Conservation (phyloP, 495 filamentous ascomycete species). For the Xylaria intraflava region DNA sequence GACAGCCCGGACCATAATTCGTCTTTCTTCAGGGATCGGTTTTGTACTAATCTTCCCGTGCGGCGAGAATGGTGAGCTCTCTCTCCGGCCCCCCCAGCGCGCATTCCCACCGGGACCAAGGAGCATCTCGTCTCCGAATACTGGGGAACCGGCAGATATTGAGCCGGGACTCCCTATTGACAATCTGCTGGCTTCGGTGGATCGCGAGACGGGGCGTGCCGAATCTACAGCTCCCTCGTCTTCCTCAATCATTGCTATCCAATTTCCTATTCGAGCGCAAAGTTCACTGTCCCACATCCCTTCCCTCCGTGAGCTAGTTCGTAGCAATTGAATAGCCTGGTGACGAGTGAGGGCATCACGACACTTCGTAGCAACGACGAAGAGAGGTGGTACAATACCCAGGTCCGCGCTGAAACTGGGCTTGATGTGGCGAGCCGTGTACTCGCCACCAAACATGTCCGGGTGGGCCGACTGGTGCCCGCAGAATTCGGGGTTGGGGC, state of each 20-base stretch:
- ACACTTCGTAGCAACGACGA: conserved; percentile 52
- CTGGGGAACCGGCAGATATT: conserved; percentile 22
- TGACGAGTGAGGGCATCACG: conserved; percentile 48
- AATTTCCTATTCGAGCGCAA: conserved; percentile 46
- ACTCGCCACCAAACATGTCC: conserved; percentile 36
- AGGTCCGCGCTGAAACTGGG: conserved; percentile 49
- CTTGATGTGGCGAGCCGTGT: conserved; percentile 43
- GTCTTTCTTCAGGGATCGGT: conserved; percentile 39
- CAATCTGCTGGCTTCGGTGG: conserved; percentile 24
- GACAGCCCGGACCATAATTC: conserved; percentile 49
- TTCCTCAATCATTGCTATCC: conserved; percentile 50
- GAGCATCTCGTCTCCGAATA: conserved; percentile 28
- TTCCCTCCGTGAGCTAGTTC: conserved; percentile 49
- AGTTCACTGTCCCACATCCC: conserved; percentile 58
- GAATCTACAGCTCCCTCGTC: conserved; percentile 28
- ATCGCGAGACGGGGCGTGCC: conserved; percentile 24
- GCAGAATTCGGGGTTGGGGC: conserved; percentile 37
- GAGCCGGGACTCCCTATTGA: conserved; percentile 23
- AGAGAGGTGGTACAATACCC: conserved; percentile 50
- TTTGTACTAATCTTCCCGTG: conserved; percentile 13
- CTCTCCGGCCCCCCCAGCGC: conserved; percentile 28
- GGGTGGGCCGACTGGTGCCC: conserved; percentile 31
- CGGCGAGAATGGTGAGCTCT: conserved; percentile 20
- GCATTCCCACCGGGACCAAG: conserved; percentile 39
- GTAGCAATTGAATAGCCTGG: conserved; percentile 50